Percentiles rank a stretch among this genome's conserved stretches.
Evolutionary conservation across 495 filamentous ascomycete species (phyloP).

Genomic region (Aspergillus olivimuriae): DNA sequence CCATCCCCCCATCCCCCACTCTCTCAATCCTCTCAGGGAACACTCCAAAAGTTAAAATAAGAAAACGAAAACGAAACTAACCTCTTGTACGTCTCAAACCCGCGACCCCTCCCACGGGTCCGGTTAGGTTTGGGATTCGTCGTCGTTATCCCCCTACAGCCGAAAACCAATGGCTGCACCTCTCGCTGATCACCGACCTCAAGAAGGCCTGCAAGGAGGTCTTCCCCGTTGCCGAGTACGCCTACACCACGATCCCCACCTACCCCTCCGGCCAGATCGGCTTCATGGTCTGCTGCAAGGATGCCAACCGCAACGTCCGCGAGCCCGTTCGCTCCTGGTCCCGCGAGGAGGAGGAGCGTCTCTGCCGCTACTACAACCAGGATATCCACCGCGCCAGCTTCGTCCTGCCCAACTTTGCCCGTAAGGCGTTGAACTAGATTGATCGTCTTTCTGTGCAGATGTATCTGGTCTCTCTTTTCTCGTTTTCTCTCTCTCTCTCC

Average conservation of each 20-base stretch:
- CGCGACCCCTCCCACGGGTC: slow-evolving; percentile 12
- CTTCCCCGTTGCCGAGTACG: slow-evolving; percentile 97
- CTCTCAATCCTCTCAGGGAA: neutral
- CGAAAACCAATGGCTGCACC: slow-evolving; percentile 99
- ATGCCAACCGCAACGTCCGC: slow-evolving; percentile 71
- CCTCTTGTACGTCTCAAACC: slow-evolving; percentile 25
- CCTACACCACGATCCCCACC: slow-evolving; percentile 98
- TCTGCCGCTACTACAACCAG: slow-evolving; percentile 92
- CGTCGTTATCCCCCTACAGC: slow-evolving; percentile 46
- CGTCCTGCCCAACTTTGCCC: slow-evolving; percentile 86
- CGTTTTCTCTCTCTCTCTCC: too few species aligned
- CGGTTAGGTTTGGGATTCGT: slow-evolving; percentile 31
- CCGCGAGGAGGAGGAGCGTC: slow-evolving; percentile 81
- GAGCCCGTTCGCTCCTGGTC: slow-evolving; percentile 74
- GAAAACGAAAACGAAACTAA: slow-evolving; percentile 23
- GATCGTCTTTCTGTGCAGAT: slow-evolving; percentile 10
- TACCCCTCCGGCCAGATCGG: slow-evolving; percentile 99
- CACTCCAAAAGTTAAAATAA: neutral
- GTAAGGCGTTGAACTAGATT: slow-evolving; percentile 55
- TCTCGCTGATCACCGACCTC: slow-evolving; percentile 80
- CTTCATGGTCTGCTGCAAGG: slow-evolving; percentile 99
- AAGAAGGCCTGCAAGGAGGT: slow-evolving; percentile 96
- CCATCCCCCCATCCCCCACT: slow-evolving; percentile 1
- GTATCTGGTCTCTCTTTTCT: neutral
- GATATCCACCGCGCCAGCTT: slow-evolving; percentile 93